Conservation (phyloP, 371 early-diverging fungal species). For the Mortierella sp. region DNA sequence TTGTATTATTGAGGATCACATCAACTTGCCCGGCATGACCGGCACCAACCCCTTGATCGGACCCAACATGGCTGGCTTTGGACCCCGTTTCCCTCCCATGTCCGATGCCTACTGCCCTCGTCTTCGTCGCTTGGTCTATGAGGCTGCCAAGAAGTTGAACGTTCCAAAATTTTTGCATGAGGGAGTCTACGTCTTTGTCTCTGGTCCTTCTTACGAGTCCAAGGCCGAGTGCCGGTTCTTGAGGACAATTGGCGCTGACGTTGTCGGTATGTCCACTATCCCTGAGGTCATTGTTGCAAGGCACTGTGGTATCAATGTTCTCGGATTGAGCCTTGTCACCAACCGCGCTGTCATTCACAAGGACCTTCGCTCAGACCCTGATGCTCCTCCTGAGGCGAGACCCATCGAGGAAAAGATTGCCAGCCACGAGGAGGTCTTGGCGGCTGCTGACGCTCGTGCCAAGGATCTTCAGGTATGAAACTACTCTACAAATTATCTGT, state of each 20-base stretch:
- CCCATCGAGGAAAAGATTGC: conserved; percentile 70
- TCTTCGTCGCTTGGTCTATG: conserved; percentile 77
- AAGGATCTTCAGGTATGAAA: conserved; percentile 74
- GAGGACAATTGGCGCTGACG: conserved; percentile 82
- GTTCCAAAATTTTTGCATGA: conserved; percentile 72
- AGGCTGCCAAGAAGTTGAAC: conserved; percentile 69
- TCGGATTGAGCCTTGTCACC: conserved; percentile 90
- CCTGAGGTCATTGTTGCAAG: conserved; percentile 95
- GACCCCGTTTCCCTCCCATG: conserved; percentile 93
- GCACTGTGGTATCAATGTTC: conserved; percentile 90
- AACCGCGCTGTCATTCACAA: conserved; percentile 81
- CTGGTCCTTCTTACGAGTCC: conserved; percentile 94
- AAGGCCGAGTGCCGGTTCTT: conserved; percentile 91
- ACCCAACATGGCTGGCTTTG: conserved; percentile 86
- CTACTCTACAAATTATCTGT: not conserved
- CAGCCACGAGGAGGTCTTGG: conserved; percentile 92
- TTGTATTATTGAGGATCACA: conserved; percentile 90
- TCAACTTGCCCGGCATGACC: conserved; percentile 86
- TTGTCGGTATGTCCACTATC: conserved; percentile 97
- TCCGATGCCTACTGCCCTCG: conserved; percentile 92
- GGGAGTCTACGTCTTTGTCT: conserved; percentile 90
- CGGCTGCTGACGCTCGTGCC: conserved; percentile 78
- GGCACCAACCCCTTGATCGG: conserved; percentile 90
- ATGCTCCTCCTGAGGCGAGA: conserved; percentile 65
- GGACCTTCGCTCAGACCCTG: conserved; percentile 74